Evolutionary conservation across 1,284 basidiomycete genomes (phyloP).

Genomic region (Cutaneotrichosporon sp.): DNA sequence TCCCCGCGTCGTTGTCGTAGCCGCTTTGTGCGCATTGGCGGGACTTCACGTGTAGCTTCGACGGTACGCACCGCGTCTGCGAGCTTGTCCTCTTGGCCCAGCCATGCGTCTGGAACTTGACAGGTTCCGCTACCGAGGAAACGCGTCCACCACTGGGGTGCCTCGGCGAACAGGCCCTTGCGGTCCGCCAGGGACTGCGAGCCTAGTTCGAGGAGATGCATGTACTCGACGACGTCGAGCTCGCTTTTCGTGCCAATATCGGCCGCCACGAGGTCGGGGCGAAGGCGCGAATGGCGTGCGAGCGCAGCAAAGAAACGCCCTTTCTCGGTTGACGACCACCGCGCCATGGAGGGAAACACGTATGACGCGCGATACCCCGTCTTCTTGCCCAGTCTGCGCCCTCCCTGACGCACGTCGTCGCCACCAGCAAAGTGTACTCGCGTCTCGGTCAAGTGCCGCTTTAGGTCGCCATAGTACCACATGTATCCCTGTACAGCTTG

Average conservation of each 20-base stretch:
- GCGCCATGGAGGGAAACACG: background rate
- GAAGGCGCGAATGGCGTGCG: conserved; percentile 58
- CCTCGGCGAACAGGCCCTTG: conserved; percentile 37
- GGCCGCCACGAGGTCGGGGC: conserved; percentile 66
- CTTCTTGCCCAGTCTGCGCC: background rate
- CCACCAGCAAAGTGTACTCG: background rate
- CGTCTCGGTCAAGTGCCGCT: background rate
- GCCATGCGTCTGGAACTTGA: conserved; percentile 60
- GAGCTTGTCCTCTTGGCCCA: conserved; percentile 58
- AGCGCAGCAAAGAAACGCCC: conserved; percentile 64
- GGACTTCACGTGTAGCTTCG: background rate
- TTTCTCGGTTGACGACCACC: conserved; percentile 64
- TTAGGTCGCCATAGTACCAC: conserved; percentile 12
- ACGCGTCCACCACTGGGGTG: conserved; percentile 14
- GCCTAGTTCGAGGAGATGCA: conserved; percentile 50
- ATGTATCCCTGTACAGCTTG: background rate
- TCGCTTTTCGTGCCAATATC: conserved; percentile 58
- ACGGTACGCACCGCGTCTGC: conserved; percentile 41
- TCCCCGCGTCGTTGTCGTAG: background rate
- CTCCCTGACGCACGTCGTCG: background rate
- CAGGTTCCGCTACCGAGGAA: conserved; percentile 20
- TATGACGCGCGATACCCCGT: background rate
- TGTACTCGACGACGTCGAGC: conserved; percentile 59
- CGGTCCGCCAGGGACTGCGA: background rate
- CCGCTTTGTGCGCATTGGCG: background rate